These are phyloP conservation scores for Ruellia speciosa DNA, from an alignment of 305 asterid genomes.

Conservation along the genomic window DNA sequence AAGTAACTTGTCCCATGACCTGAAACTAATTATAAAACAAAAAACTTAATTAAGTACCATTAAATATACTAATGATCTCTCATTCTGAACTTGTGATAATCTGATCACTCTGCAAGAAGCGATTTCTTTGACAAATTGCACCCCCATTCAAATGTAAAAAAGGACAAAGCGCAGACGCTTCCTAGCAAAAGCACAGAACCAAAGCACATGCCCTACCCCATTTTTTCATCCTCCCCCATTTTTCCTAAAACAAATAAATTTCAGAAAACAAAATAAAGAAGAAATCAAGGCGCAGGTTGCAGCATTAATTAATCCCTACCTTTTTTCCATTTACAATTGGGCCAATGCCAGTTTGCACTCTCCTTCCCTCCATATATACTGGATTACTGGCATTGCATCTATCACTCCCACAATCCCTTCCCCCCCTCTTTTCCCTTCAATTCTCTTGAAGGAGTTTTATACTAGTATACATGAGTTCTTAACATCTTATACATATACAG, in stretches of 20 bases:
- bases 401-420: constrained; percentile 26
- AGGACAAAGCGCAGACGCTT: constrained; percentile 32
- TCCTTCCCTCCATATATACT: constrained; percentile 51
- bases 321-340: constrained; percentile 16
- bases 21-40: constrained; percentile 1
- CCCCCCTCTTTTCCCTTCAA: neutral
- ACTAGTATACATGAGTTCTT: constrained; percentile 2
- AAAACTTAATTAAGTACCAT: constrained; percentile 13
- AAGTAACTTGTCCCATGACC: constrained; percentile 10
- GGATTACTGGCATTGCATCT: constrained; percentile 33
- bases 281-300: constrained; percentile 20
- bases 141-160: constrained; percentile 17
- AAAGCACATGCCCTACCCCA: constrained; percentile 50
- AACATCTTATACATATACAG: neutral
- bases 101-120: constrained; percentile 1
- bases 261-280: neutral
- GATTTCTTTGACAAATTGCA: constrained; percentile 19
- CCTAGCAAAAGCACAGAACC: constrained; percentile 44
- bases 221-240: constrained; percentile 20
- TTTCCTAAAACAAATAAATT: neutral
- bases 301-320: constrained; percentile 20
- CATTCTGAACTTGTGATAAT: no score
- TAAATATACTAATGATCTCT: constrained; percentile 16
- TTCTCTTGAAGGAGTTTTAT: constrained; percentile 15
- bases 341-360: constrained; percentile 22